Percentiles rank a stretch among this genome's conserved stretches.
phyloP scores from a whole-genome alignment of 2,329 filamentous ascomycete genomes.

The Bipolaris cookei region DNA sequence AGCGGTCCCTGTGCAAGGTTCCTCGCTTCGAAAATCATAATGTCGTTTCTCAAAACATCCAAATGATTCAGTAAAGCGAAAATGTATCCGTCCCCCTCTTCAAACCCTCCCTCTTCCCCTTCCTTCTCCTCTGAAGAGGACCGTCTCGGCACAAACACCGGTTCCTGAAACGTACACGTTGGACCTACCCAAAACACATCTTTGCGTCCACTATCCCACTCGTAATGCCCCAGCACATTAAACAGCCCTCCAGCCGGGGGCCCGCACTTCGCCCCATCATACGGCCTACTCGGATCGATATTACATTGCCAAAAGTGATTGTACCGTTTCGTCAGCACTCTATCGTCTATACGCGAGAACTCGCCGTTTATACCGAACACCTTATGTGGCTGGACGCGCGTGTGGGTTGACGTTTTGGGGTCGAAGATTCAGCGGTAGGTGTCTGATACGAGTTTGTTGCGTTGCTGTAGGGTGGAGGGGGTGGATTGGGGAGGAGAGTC shows the following conservation, averaged over 20 bases:
- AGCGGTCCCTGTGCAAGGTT: conserved; percentile 49
- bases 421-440: conserved; percentile 53
- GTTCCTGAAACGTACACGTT: conserved; percentile 59
- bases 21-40: conserved; percentile 53
- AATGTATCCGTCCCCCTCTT: conserved; percentile 59
- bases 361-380: conserved; percentile 51
- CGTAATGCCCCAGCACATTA: conserved; percentile 43
- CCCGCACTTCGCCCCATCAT: conserved; percentile 43
- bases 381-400: conserved; percentile 38
- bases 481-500: conserved; percentile 52
- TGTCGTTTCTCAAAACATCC: conserved; percentile 50
- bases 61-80: conserved; percentile 55
- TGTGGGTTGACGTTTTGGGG: conserved; percentile 36
- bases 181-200: conserved; percentile 47
- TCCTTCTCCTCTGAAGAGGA: conserved; percentile 36
- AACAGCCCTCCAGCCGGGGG: conserved; percentile 42
- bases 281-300: conserved; percentile 43
- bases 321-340: conserved; percentile 50
- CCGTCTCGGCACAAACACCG: conserved; percentile 58
- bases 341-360: conserved; percentile 56
- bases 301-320: conserved; percentile 51
- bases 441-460: conserved; percentile 50
- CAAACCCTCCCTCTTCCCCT: conserved; percentile 56
- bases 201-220: conserved; percentile 42
- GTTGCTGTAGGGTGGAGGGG: conserved; percentile 47